A percentile compares a stretch with the other conserved stretches of the same genome.
Evolutionary conservation across 345 rosid genomes (phyloP).

Genomic region (Melaleuca quinquenervia): DNA sequence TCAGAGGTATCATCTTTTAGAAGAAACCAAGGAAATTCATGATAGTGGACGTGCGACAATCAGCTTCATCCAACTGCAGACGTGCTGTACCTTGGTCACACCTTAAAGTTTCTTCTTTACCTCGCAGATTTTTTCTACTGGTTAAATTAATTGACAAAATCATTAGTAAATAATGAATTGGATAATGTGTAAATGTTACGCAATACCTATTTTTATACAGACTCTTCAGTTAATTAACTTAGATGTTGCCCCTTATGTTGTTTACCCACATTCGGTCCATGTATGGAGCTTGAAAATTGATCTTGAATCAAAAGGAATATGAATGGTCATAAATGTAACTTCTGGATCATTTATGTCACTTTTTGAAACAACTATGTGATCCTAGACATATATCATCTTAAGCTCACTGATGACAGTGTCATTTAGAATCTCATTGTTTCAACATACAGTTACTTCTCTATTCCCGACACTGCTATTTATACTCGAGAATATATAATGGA

Average conservation of each 20-base stretch:
- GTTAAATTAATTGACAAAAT: not conserved
- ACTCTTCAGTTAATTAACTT: not conserved
- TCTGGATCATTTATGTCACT: not conserved
- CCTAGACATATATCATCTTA: not conserved
- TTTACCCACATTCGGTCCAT: not conserved
- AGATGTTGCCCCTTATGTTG: not conserved
- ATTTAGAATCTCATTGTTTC: not conserved
- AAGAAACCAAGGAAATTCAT: not conserved
- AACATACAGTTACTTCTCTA: not conserved
- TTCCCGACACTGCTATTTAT: not conserved
- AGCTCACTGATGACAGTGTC: not conserved
- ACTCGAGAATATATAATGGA: not conserved
- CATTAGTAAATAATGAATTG: not conserved
- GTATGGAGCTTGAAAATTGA: not conserved
- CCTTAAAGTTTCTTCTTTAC: not conserved
- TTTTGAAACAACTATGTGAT: not conserved
- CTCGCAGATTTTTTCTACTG: not conserved
- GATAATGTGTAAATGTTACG: not conserved
- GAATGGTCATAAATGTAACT: not conserved
- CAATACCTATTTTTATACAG: not conserved
- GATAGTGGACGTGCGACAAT: not conserved
- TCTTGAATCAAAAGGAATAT: not conserved
- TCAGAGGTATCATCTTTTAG: not conserved
- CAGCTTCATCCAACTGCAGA: not conserved
- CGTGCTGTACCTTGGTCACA: not conserved